Evolutionary conservation across 208 protist species (phyloP).

Genomic region (Acanthamoeba castellanii): DNA sequence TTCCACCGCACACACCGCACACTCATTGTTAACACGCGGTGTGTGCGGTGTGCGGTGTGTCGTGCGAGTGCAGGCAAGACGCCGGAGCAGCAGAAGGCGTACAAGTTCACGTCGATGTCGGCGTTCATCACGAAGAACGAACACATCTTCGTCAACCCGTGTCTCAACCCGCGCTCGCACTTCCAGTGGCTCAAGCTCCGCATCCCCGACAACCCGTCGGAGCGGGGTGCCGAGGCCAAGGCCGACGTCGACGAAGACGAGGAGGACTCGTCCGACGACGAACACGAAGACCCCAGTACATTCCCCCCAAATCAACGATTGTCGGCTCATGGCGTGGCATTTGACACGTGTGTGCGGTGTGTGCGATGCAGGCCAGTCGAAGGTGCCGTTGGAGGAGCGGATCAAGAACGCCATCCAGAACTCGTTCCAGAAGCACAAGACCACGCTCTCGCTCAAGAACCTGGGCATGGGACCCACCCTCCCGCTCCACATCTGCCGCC

Average conservation of each 20-base stretch:
- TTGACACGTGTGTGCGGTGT: background rate
- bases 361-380: background rate
- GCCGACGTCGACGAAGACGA: background rate
- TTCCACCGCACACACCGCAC: background rate
- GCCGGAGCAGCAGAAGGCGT: slow-evolving; percentile 13
- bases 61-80: background rate
- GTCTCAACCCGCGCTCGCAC: slow-evolving; percentile 39
- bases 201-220: slow-evolving; percentile 5
- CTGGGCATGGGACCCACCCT: slow-evolving; percentile 5
- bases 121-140: slow-evolving; percentile 52
- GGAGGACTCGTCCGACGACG: background rate
- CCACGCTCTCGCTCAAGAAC: slow-evolving; percentile 8
- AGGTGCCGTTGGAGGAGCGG: slow-evolving; percentile 1
- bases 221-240: background rate
- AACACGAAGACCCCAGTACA: slow-evolving; percentile 20
- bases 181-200: slow-evolving; percentile 62
- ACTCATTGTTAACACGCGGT: background rate
- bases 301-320: background rate
- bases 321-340: background rate
- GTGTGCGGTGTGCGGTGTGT: background rate
- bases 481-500: slow-evolving; percentile 39
- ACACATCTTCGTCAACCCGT: slow-evolving; percentile 46
- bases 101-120: slow-evolving; percentile 56
- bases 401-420: slow-evolving; percentile 53
- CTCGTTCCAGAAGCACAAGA: slow-evolving; percentile 38